Base-by-base conservation (phyloP, 2,329 filamentous ascomycete genomes). In the Sporothrix pallida region DNA sequence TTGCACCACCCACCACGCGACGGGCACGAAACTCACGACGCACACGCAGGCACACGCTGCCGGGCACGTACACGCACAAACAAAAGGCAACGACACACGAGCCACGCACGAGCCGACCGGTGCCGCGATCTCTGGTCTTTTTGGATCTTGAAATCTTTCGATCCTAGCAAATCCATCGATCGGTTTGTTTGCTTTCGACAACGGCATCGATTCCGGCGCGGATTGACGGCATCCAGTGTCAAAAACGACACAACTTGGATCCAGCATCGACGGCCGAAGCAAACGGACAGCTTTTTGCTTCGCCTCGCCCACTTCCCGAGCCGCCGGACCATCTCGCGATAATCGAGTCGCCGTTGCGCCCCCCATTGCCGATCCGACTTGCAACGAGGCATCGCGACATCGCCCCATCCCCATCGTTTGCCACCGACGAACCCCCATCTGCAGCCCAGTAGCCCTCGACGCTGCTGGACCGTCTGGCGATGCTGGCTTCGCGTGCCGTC, bases 1-100 rank as follows among this genome's bases (percentile, higher is more conserved):
- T 37, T 65, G 58, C 70, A 72, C 60, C 50, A 54, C 60, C 50
- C 70, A 58, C 70, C 62, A 58, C 67, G 67, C 48, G 48, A 42
- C 50, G 67, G 26, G 31, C 67, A 70, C 50, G 17, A 56, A 37
- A 71, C 54, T 31, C 62, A 67, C 62, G 20, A 67, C 23, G 62
- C 62, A 67, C 42, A 67, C 62, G 42, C 42, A 26, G 42, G 42
- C 62, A 67, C 65, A 69, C 65, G 65, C 65, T n/a, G 26, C 65
- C 46, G 23, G 46, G 20, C 46, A 69, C 65, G 48, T 37, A 50
- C 46, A 69, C 12, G 46, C 65, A 69, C 65, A 37, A 15, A 31
- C 48, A 13, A 6, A 20, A 54, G 48, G 20, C 65, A 56, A 54
- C 67, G 65, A 52, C 20, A 37, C 46, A 68, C 46, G 26, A 52